A percentile compares a stretch with the other conserved stretches of the same genome.
Conservation (phyloP, 805 yeast genomes). For the Komagataella pseudopastoris region DNA sequence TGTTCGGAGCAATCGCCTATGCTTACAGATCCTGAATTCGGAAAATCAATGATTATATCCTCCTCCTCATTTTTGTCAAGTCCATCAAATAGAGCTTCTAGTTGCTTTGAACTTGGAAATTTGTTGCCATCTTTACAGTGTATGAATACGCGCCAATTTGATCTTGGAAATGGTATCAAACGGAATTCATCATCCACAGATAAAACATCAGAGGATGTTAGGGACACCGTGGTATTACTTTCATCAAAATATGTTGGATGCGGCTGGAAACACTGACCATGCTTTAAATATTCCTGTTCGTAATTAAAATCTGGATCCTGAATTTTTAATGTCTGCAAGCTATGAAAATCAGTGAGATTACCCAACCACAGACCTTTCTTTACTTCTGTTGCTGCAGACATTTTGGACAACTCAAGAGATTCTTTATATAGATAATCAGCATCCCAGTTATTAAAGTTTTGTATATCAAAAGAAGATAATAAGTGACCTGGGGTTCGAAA, state of each 20-base stretch:
- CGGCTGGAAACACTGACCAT: not conserved
- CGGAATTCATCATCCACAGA: conserved; percentile 6
- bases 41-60: conserved; percentile 40
- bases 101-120: conserved; percentile 32
- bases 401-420: conserved; percentile 66
- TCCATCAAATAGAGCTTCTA: conserved; percentile 14
- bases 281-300: not conserved
- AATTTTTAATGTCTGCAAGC: conserved; percentile 22
- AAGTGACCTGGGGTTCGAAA: conserved; percentile 9
- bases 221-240: conserved; percentile 31
- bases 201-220: conserved; percentile 16
- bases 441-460: conserved; percentile 47
- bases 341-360: conserved; percentile 51
- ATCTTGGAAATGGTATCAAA: conserved; percentile 34
- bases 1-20: conserved; percentile 55
- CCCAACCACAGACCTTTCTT: conserved; percentile 61
- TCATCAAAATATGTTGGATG: conserved; percentile 36
- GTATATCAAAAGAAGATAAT: conserved; percentile 23
- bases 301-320: conserved; percentile 5
- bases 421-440: conserved; percentile 59
- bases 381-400: conserved; percentile 68
- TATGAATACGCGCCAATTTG: conserved; percentile 40
- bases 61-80: conserved; percentile 6
- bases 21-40: conserved; percentile 76
- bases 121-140: conserved; percentile 46